These are phyloP conservation scores for Carnegiea gigantea DNA, from an alignment of 179 eudicot species.

Conservation along the genomic window DNA sequence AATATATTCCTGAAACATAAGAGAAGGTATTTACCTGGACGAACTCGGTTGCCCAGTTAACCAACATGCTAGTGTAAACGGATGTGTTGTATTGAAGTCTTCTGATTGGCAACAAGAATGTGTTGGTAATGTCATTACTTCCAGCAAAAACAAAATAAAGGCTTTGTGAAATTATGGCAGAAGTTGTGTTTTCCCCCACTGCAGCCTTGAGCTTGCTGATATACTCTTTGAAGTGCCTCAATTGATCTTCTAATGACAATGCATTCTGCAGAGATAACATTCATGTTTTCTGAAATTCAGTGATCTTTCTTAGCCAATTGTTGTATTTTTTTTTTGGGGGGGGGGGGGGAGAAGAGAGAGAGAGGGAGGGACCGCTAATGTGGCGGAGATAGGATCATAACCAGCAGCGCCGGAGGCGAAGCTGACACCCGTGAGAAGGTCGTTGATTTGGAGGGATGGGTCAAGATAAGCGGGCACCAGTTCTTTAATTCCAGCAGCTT, in stretches of 20 bases:
- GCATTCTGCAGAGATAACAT: conserved; percentile 33
- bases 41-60: conserved; percentile 43
- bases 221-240: conserved; percentile 56
- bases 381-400: conserved; percentile 44
- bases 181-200: conserved; percentile 44
- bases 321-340: no score
- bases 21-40: conserved; percentile 41
- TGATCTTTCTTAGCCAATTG: neutral
- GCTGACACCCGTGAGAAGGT: conserved; percentile 55
- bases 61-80: conserved; percentile 47
- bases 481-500: conserved; percentile 26
- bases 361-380: conserved; percentile 24
- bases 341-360: neutral
- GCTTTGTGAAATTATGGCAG: conserved; percentile 39
- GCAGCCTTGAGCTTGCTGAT: conserved; percentile 39
- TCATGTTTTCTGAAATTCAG: neutral
- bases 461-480: conserved; percentile 34
- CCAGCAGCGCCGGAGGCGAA: conserved; percentile 53
- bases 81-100: conserved; percentile 37
- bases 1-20: neutral
- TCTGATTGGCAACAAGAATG: conserved; percentile 40
- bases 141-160: conserved; percentile 44
- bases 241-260: conserved; percentile 46
- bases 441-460: conserved; percentile 35
- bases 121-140: conserved; percentile 64